Evolutionary conservation across 805 yeast genomes (phyloP).

Genomic region (Yarrowia keelungensis): DNA sequence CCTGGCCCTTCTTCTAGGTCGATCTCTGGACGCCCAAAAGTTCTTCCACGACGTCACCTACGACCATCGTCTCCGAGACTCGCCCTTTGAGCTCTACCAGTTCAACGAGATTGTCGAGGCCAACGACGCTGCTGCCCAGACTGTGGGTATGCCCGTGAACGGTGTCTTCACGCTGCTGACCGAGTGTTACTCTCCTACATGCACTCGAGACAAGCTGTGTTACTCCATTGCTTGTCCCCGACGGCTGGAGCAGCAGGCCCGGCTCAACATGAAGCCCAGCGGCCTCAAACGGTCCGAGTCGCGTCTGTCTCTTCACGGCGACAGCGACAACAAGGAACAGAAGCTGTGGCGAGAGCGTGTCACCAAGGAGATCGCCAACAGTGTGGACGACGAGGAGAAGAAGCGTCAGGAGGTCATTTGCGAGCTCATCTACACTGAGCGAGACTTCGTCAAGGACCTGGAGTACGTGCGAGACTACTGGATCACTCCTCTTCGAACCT

Average conservation of each 20-base stretch:
- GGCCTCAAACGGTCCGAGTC: slow-evolving; percentile 80
- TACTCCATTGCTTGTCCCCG: slow-evolving; percentile 97
- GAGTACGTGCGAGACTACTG: slow-evolving; percentile 93
- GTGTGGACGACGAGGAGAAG: slow-evolving; percentile 81
- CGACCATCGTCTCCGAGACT: slow-evolving; percentile 90
- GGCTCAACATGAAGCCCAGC: slow-evolving; percentile 82
- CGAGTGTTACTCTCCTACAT: slow-evolving; percentile 96
- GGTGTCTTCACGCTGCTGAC: slow-evolving; percentile 94
- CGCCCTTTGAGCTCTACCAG: slow-evolving; percentile 84
- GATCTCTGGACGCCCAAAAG: slow-evolving; percentile 93
- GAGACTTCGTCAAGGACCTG: slow-evolving; percentile 92
- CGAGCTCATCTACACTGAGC: slow-evolving; percentile 91
- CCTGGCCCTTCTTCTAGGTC: slow-evolving; percentile 83
- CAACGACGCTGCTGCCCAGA: slow-evolving; percentile 26
- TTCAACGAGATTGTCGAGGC: slow-evolving; percentile 52
- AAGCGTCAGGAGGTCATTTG: slow-evolving; percentile 95
- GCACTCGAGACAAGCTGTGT: slow-evolving; percentile 85
- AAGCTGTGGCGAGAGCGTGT: slow-evolving; percentile 95
- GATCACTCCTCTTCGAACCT: slow-evolving; percentile 87
- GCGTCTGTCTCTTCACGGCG: slow-evolving; percentile 67
- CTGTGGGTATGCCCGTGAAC: slow-evolving; percentile 57
- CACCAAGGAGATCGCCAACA: slow-evolving; percentile 75
- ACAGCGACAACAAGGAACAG: slow-evolving; percentile 72
- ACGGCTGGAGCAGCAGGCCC: slow-evolving; percentile 92
- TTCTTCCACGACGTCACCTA: slow-evolving; percentile 95